A percentile compares a stretch with the other conserved stretches of the same genome.
Conservation (phyloP, 1,139 yeast genomes). For the Candida neerlandica region DNA sequence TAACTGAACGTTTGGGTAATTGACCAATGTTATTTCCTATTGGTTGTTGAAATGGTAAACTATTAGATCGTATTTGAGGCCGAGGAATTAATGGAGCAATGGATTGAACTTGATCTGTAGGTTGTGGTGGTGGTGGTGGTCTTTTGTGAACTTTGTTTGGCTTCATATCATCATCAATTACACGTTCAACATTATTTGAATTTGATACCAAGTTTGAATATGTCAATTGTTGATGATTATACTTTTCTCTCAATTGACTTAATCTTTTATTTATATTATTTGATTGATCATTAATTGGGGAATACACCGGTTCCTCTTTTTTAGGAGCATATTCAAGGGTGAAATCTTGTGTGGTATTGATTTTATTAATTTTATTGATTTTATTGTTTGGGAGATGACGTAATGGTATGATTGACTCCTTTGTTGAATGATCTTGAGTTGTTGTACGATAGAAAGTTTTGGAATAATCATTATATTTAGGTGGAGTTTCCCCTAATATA, state of each 20-base stretch:
- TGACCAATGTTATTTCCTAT: background rate
- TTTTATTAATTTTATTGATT: background rate
- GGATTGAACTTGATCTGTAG: background rate
- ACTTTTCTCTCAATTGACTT: slow-evolving; percentile 10
- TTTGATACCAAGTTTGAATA: background rate
- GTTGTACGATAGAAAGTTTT: slow-evolving; percentile 6
- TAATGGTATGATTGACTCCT: slow-evolving; percentile 6
- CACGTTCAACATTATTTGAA: background rate
- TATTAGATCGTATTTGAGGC: background rate
- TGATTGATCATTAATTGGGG: slow-evolving; percentile 9
- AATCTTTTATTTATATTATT: slow-evolving; percentile 4
- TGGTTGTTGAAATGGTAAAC: background rate
- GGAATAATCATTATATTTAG: slow-evolving; percentile 12
- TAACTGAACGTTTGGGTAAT: slow-evolving; percentile 1
- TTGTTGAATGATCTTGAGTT: background rate
- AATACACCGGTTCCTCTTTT: slow-evolving; percentile 3
- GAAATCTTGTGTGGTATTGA: background rate
- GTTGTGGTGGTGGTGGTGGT: background rate
- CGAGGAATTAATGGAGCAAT: background rate
- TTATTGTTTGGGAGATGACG: no score
- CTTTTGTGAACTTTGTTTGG: background rate
- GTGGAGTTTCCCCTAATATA: slow-evolving; percentile 7
- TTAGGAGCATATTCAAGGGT: background rate
- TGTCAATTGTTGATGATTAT: background rate
- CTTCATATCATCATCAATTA: background rate